Conservation (phyloP, 2,329 filamentous ascomycete genomes). For the Blastomyces percursus region DNA sequence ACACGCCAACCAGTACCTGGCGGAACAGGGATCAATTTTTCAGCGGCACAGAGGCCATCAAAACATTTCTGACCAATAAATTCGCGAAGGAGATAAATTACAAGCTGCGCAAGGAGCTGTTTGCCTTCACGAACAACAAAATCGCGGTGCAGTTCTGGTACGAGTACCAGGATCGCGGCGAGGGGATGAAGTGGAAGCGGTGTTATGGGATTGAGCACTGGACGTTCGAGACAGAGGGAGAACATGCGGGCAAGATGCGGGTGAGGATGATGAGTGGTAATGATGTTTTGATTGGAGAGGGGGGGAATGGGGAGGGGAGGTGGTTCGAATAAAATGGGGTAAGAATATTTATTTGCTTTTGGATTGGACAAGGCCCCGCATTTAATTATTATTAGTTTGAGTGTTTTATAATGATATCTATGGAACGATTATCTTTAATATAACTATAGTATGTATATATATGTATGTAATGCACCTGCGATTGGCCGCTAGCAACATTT, state of each 20-base stretch:
- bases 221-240: slow-evolving; percentile 35
- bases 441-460: not conserved
- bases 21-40: slow-evolving; percentile 65
- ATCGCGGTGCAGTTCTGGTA: slow-evolving; percentile 92
- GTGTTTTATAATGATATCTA: not conserved
- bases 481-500: not conserved
- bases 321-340: slow-evolving; percentile 36
- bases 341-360: slow-evolving; percentile 8
- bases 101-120: slow-evolving; percentile 69
- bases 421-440: not conserved
- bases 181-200: slow-evolving; percentile 64
- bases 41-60: slow-evolving; percentile 55
- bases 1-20: slow-evolving; percentile 69
- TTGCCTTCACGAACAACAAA: slow-evolving; percentile 61
- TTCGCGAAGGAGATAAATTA: slow-evolving; percentile 65
- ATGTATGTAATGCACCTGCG: not conserved
- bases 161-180: slow-evolving; percentile 58
- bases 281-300: slow-evolving; percentile 33
- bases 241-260: slow-evolving; percentile 34
- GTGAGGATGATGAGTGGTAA: slow-evolving; percentile 41
- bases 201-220: slow-evolving; percentile 61
- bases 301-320: slow-evolving; percentile 34
- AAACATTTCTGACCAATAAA: slow-evolving; percentile 58
- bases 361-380: not conserved
- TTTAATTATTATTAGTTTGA: slow-evolving; percentile 28